A percentile compares a stretch with the other conserved stretches of the same genome.
These are phyloP conservation scores for Penicillium sp. DNA, from an alignment of 2,329 filamentous ascomycete species.

Conservation along the genomic window DNA sequence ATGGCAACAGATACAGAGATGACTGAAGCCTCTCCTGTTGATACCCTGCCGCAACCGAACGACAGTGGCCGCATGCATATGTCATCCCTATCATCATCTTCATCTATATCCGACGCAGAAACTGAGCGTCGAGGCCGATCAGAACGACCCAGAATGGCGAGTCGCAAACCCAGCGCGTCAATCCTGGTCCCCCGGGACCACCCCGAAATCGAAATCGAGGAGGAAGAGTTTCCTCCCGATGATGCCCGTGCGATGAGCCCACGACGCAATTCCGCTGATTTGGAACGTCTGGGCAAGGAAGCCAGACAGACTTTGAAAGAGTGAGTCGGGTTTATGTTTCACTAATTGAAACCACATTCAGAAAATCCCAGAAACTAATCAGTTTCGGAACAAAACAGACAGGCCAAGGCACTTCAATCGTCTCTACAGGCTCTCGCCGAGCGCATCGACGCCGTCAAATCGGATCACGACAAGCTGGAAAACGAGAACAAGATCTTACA, in stretches of 20 bases:
- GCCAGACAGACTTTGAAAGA: slow-evolving; percentile 67
- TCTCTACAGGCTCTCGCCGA: slow-evolving; percentile 88
- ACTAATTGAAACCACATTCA: not conserved
- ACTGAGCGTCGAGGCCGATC: slow-evolving; percentile 46
- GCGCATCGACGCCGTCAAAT: slow-evolving; percentile 89
- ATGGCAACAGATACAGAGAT: slow-evolving; percentile 41
- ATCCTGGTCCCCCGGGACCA: slow-evolving; percentile 79
- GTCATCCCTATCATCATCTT: slow-evolving; percentile 47
- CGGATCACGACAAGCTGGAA: slow-evolving; percentile 94
- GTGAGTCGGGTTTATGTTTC: slow-evolving; percentile 44
- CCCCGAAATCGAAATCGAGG: slow-evolving; percentile 69
- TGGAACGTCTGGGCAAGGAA: slow-evolving; percentile 82
- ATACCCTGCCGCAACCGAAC: slow-evolving; percentile 42
- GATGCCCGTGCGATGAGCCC: slow-evolving; percentile 96
- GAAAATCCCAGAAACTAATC: not conserved
- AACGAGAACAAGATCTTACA: slow-evolving; percentile 96
- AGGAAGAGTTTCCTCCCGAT: slow-evolving; percentile 77
- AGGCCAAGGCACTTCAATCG: slow-evolving; percentile 84
- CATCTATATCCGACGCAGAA: slow-evolving; percentile 51
- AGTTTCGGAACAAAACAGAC: slow-evolving; percentile 54
- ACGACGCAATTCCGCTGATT: slow-evolving; percentile 82
- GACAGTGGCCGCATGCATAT: slow-evolving; percentile 42
- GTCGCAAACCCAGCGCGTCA: slow-evolving; percentile 77
- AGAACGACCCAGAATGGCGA: slow-evolving; percentile 67
- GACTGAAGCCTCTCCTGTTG: slow-evolving; percentile 41